phyloP scores from a whole-genome alignment of 805 yeast species.

The Suhomyces xylopsoci region DNA sequence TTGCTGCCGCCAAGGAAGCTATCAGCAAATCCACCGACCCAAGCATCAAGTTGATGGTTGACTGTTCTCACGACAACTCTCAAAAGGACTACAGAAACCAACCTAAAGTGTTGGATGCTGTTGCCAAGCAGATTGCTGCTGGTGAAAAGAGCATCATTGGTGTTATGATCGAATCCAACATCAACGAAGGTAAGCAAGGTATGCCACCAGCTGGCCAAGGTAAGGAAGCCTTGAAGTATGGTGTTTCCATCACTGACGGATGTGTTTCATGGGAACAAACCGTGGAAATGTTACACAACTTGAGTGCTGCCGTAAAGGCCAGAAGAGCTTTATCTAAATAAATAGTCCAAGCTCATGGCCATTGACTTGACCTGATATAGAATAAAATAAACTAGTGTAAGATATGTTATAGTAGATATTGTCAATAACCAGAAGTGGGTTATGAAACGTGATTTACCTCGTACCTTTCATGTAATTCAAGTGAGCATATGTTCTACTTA shows the following conservation, averaged over 20 bases:
- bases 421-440: not conserved
- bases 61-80: slow-evolving; percentile 97
- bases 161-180: slow-evolving; percentile 92
- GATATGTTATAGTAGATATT: too few relatives aligned
- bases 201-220: slow-evolving; percentile 56
- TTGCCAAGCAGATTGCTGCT: slow-evolving; percentile 73
- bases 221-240: slow-evolving; percentile 70
- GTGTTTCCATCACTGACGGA: slow-evolving; percentile 95
- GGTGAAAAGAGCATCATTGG: slow-evolving; percentile 87
- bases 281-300: slow-evolving; percentile 68
- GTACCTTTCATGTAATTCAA: too few relatives aligned
- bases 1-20: slow-evolving; percentile 67
- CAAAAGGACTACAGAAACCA: slow-evolving; percentile 92
- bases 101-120: slow-evolving; percentile 82
- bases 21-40: slow-evolving; percentile 49
- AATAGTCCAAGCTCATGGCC: not conserved
- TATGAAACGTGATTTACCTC: not conserved
- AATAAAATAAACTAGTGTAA: not conserved
- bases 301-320: slow-evolving; percentile 78
- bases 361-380: not conserved
- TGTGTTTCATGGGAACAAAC: slow-evolving; percentile 94
- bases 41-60: slow-evolving; percentile 75
- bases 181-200: slow-evolving; percentile 87
- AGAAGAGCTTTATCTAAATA: slow-evolving; percentile 53
- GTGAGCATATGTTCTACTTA: too few relatives aligned